Conservation (phyloP, 1,139 yeast species). For the Magnusiomyces fungicola region DNA sequence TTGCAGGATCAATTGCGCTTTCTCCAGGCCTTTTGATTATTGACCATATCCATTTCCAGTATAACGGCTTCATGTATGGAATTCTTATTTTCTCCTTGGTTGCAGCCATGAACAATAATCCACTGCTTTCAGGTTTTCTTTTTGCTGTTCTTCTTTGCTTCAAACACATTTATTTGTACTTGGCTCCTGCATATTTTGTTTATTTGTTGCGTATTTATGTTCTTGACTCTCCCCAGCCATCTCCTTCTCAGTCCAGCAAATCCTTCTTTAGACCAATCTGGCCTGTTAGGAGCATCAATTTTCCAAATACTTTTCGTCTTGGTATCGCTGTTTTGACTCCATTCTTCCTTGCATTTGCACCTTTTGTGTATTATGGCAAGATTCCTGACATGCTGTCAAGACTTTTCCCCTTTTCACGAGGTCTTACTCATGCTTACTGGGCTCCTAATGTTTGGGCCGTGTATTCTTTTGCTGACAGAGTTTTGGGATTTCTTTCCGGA, state of each 20-base stretch:
- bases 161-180: constrained; percentile 85
- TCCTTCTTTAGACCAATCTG: constrained; percentile 6
- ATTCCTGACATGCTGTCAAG: constrained; percentile 60
- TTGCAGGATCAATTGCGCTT: constrained; percentile 73
- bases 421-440: constrained; percentile 97
- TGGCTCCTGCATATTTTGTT: constrained; percentile 91
- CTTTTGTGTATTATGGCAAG: constrained; percentile 60
- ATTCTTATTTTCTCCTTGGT: constrained; percentile 66
- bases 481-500: constrained; percentile 45
- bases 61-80: constrained; percentile 90
- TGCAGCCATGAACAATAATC: constrained; percentile 53
- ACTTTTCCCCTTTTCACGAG: constrained; percentile 89
- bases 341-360: constrained; percentile 68
- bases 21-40: constrained; percentile 86
- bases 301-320: constrained; percentile 46
- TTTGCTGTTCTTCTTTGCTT: constrained; percentile 79
- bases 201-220: constrained; percentile 70
- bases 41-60: constrained; percentile 92
- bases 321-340: constrained; percentile 59
- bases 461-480: constrained; percentile 77
- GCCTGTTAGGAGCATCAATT: constrained; percentile 38
- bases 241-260: constrained; percentile 2
- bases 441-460: constrained; percentile 98
- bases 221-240: constrained; percentile 31
- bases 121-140: constrained; percentile 60